phyloP scores from a whole-genome alignment of 495 filamentous ascomycete genomes.

The Daldinia concentrica region DNA sequence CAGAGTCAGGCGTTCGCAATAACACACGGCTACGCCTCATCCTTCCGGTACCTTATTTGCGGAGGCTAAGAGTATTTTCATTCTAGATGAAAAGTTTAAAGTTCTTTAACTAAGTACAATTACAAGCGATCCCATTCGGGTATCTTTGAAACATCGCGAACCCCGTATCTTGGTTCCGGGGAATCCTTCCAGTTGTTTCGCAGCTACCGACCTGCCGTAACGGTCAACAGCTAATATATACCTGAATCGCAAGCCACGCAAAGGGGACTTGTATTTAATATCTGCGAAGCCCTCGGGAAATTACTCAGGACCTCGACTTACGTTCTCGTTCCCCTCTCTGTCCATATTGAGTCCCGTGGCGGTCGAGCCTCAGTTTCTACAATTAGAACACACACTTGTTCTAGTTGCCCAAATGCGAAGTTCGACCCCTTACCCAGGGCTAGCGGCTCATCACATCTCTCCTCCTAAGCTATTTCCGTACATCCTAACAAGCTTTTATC shows the following conservation, averaged over 20 bases:
- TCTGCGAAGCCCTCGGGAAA: neutral
- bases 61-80: slow-evolving; percentile 2
- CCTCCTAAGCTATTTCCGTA: neutral
- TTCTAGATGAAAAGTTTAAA: slow-evolving; percentile 10
- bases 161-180: slow-evolving; percentile 15
- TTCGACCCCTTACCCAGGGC: neutral
- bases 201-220: slow-evolving; percentile 25
- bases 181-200: slow-evolving; percentile 13
- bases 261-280: neutral
- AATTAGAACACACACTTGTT: slow-evolving; percentile 8
- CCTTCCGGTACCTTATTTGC: slow-evolving; percentile 21
- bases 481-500: neutral
- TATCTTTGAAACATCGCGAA: slow-evolving; percentile 26
- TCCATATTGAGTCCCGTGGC: neutral
- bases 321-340: neutral
- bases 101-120: neutral
- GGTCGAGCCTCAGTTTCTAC: slow-evolving; percentile 13
- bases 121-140: neutral
- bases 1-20: slow-evolving; percentile 1
- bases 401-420: neutral
- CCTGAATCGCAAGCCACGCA: neutral
- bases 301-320: slow-evolving; percentile 4
- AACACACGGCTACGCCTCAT: slow-evolving; percentile 28
- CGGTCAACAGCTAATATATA: slow-evolving; percentile 2
- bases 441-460: neutral